Evolutionary conservation across 1,284 basidiomycete species (phyloP).

Genomic region (Wallemia ichthyophaga): DNA sequence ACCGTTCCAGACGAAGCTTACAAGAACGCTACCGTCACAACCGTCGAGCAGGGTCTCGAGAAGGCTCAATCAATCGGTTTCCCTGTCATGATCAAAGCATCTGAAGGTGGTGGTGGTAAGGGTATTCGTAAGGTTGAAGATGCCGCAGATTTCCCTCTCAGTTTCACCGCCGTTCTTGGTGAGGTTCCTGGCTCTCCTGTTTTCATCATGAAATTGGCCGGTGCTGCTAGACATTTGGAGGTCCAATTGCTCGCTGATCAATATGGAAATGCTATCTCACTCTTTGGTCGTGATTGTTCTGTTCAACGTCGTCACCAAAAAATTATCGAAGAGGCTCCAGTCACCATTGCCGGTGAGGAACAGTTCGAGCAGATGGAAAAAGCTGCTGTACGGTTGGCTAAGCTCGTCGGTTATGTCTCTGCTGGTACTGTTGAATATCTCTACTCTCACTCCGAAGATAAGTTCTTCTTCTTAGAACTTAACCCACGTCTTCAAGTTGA

Average conservation of each 20-base stretch:
- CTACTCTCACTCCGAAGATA: constrained; percentile 74
- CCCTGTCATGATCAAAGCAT: constrained; percentile 99
- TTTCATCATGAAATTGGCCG: constrained; percentile 99
- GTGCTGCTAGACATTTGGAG: constrained; percentile 85
- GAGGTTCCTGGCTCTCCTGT: constrained; percentile 99
- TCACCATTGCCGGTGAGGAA: constrained; percentile 73
- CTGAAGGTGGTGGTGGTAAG: constrained; percentile 95
- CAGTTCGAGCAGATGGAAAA: constrained; percentile 95
- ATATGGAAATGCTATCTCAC: constrained; percentile 94
- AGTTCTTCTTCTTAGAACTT: constrained; percentile 91
- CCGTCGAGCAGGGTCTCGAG: constrained; percentile 58
- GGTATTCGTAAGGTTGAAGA: constrained; percentile 79
- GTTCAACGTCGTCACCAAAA: constrained; percentile 99
- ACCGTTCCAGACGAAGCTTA: constrained; percentile 82
- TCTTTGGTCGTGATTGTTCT: constrained; percentile 97
- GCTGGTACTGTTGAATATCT: constrained; percentile 97
- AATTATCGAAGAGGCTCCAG: constrained; percentile 98
- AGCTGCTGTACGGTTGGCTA: constrained; percentile 84
- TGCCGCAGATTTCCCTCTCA: constrained; percentile 65
- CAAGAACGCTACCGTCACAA: constrained; percentile 59
- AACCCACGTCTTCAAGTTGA: constrained; percentile 99
- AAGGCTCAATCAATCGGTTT: constrained; percentile 71
- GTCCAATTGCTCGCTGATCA: constrained; percentile 97
- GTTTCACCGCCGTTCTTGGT: constrained; percentile 71
- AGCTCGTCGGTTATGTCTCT: constrained; percentile 94